Conservation (phyloP, 768 basidiomycete genomes). For the Neoboletus subvelutipes region DNA sequence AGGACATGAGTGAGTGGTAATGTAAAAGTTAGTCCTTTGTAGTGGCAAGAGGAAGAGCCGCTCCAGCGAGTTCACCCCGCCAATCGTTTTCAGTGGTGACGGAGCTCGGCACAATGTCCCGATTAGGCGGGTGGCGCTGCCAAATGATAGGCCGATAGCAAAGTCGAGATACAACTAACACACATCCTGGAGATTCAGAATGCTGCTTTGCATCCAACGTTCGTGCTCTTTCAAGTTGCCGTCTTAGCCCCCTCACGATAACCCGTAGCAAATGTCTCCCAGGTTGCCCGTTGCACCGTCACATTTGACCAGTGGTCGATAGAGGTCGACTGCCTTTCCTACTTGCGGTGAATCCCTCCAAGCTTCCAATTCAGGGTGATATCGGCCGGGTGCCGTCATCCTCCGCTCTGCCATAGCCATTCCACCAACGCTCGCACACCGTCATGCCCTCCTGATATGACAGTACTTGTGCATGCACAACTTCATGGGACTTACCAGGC, state of each 20-base stretch:
- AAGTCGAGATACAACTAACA: background rate
- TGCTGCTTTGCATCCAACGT: background rate
- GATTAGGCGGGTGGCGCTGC: background rate
- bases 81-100: background rate
- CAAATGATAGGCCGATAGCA: background rate
- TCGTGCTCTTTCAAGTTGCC: too few relatives aligned
- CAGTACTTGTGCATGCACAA: background rate
- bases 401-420: background rate
- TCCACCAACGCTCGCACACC: background rate
- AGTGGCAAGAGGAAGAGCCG: background rate
- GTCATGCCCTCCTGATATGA: background rate
- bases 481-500: background rate
- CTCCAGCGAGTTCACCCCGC: background rate
- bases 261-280: background rate
- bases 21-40: background rate
- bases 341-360: background rate
- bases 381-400: background rate
- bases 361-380: background rate
- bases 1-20: conserved; percentile 39
- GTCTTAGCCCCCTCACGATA: background rate
- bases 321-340: background rate
- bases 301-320: background rate
- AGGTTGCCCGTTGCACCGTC: background rate
- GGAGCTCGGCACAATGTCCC: background rate
- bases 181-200: background rate